Base-by-base conservation (phyloP, 768 basidiomycete genomes). In the Ramaria rubella region DNA sequence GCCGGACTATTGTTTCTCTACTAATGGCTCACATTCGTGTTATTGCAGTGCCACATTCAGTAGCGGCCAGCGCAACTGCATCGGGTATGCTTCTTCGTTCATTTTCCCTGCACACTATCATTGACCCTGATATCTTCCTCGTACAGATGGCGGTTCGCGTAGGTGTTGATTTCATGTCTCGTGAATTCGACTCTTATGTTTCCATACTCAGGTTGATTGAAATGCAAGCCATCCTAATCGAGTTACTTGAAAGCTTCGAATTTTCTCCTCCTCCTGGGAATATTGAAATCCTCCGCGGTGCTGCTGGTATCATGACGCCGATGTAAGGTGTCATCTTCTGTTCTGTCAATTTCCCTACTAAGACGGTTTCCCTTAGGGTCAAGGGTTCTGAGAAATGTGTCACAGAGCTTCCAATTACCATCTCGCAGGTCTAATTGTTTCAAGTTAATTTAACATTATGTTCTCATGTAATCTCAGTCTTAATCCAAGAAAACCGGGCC, bases 231-330 rank as follows among this genome's bases (percentile, higher is more conserved):
- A n/a, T n/a, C n/a, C n/a, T n/a, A n/a, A 27, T 55, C 12, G 55
- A 57, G n/a, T 26, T 57, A 5, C 26, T 57, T n/a, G 29, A 55
- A n/a, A 55, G 17, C 21, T 57, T 57, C 11, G 55, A 57, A 38
- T 57, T 57, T 21, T 23, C 23, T 8, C 52, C 71, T 30, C 70
- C 72, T 0, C 57, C 60, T n/a, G n/a, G n/a, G 33, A 68, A 65
- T 51, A 61, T 66, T 0, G 63, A 65, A 31, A 67, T 73, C 31
- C 46, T 64, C 19, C 65, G 72, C 36, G 60, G 69, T 23, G 65
- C 69, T 5, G 64, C 67, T 1, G 68, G 67, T 0, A 42, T 70
- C 26, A 70, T 73, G 67, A 50, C 63, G 8, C 72, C 72, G 5
- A 68, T 73, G 61, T 51, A 51, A 23, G 49, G 24, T n/a, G n/a